Evolutionary conservation across 192 early-diverging fungal species (phyloP).

Genomic region (Linnemannia zychae): DNA sequence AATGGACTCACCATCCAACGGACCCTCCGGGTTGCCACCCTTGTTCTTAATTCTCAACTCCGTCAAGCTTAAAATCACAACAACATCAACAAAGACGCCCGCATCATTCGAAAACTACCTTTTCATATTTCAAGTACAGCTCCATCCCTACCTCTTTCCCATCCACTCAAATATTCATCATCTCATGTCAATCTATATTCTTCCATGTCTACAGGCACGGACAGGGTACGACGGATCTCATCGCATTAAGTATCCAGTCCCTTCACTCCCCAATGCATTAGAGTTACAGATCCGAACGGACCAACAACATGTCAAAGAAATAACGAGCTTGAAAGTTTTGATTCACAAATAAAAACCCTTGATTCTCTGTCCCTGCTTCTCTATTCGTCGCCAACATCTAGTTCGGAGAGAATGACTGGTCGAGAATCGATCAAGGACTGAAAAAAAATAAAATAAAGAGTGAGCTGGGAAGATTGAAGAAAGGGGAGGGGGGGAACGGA

Average conservation of each 20-base stretch:
- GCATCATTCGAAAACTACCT: background rate
- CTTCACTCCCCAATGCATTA: background rate
- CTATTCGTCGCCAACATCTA: background rate
- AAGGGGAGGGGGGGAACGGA: too few relatives aligned
- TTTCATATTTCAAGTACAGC: too few relatives aligned
- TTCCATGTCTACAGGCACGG: background rate
- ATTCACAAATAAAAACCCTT: background rate
- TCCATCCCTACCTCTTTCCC: background rate
- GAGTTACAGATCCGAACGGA: slow-evolving; percentile 4
- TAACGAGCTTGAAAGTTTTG: background rate
- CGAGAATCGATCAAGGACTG: too few relatives aligned
- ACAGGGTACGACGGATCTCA: background rate
- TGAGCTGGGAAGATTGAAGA: too few relatives aligned
- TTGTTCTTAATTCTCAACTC: background rate
- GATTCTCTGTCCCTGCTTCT: background rate
- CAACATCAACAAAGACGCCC: background rate
- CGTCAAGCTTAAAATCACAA: background rate
- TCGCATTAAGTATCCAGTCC: background rate
- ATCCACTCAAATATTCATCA: background rate
- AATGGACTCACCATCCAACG: too few relatives aligned
- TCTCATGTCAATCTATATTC: background rate
- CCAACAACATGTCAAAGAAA: slow-evolving; percentile 7
- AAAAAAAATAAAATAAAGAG: too few relatives aligned
- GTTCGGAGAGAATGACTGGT: too few relatives aligned
- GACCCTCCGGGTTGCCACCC: background rate